Evolutionary conservation across 2,329 filamentous ascomycete species (phyloP).

Genomic region (Akanthomyces muscarius): DNA sequence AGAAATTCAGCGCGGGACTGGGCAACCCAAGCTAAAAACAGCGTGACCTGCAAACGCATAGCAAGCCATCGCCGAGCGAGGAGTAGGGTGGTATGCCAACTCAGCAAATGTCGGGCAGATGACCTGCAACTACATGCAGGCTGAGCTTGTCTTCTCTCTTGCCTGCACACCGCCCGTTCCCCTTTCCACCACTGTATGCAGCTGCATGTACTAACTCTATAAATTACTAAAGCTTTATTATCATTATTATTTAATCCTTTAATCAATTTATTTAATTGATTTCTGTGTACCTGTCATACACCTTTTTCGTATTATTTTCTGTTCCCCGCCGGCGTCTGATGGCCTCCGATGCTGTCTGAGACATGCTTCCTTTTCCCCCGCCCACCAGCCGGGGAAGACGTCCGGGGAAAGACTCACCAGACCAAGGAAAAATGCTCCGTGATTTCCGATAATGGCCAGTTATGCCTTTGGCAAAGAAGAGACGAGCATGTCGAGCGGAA

Average conservation of each 20-base stretch:
- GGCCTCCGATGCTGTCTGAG: constrained; percentile 12
- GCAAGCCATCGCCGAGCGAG: constrained; percentile 17
- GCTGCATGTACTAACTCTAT: background rate
- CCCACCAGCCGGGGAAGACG: constrained; percentile 4
- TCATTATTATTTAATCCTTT: constrained; percentile 1
- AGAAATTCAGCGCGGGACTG: background rate
- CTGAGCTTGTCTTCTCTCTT: background rate
- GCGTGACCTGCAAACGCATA: constrained; percentile 19
- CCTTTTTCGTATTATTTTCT: background rate
- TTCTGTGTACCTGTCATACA: background rate
- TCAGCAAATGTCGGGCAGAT: constrained; percentile 36
- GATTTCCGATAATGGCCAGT: background rate
- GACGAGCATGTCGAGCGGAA: background rate
- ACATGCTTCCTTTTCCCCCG: background rate
- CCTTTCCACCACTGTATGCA: background rate
- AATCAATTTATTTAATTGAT: background rate
- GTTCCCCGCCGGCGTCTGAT: background rate
- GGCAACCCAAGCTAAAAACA: background rate
- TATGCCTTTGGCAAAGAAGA: background rate
- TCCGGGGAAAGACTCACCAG: background rate
- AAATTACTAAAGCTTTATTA: background rate
- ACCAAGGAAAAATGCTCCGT: background rate
- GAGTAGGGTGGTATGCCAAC: constrained; percentile 28
- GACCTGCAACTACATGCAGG: constrained; percentile 26
- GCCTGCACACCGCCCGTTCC: constrained; percentile 10